phyloP scores from a whole-genome alignment of 2,329 filamentous ascomycete genomes.

The Venturia asperata region DNA sequence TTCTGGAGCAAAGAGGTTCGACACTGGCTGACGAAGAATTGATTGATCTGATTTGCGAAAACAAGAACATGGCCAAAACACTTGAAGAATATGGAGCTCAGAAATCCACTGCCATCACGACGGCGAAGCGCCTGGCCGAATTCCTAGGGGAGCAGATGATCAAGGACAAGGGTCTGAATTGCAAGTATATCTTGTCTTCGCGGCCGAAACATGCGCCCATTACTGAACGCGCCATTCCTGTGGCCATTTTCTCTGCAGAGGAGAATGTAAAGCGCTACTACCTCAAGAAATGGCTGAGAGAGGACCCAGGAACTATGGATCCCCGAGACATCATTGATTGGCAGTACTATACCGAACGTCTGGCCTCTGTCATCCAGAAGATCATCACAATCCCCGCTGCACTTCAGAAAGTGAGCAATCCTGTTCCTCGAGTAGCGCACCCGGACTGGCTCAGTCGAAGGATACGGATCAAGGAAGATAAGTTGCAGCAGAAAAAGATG shows the following conservation, averaged over 20 bases:
- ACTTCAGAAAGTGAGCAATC: conserved; percentile 88
- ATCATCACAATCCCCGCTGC: conserved; percentile 97
- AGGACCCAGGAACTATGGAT: conserved; percentile 86
- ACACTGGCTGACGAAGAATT: conserved; percentile 94
- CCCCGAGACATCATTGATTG: conserved; percentile 86
- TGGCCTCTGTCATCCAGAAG: conserved; percentile 97
- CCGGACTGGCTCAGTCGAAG: conserved; percentile 93
- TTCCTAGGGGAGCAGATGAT: conserved; percentile 98
- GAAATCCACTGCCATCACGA: conserved; percentile 99
- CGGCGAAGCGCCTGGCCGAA: conserved; percentile 86
- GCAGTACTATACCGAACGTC: conserved; percentile 92
- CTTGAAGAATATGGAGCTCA: conserved; percentile 92
- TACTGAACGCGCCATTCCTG: conserved; percentile 87
- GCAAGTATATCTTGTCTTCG: conserved; percentile 97
- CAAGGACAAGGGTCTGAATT: conserved; percentile 97
- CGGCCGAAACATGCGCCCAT: conserved; percentile 82
- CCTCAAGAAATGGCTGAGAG: conserved; percentile 89
- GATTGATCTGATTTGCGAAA: conserved; percentile 99
- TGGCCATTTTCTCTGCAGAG: conserved; percentile 95
- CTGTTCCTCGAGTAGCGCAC: conserved; percentile 85
- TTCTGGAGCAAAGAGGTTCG: conserved; percentile 77
- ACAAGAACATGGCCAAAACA: conserved; percentile 95
- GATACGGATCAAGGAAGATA: conserved; percentile 93
- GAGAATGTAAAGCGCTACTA: conserved; percentile 81
- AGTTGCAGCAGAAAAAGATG: conserved; percentile 97